Evolutionary conservation across 1,284 basidiomycete species (phyloP), one percentile per base, ranked within the genome.

Genomic region (Hemileia vastatrix): DNA sequence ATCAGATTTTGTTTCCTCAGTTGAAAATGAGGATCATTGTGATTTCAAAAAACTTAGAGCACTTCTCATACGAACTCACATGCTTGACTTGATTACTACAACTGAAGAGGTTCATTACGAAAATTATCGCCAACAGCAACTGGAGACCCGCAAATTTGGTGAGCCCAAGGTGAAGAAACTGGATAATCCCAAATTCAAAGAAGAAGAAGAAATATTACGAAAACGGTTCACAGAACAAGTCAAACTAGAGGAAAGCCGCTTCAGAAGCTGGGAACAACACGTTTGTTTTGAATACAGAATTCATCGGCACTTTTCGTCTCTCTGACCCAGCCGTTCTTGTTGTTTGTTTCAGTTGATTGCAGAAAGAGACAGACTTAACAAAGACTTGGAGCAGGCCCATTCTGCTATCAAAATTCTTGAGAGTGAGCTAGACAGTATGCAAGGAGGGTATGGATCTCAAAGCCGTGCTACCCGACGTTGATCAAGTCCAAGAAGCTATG

Each of bases 141-240:
- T 99, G 95, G 95, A 99, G 82, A 97, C 94, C 18, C 86, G 95
- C 79, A 98, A 98, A 80, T 95, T 93, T 70, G 94, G 94, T 70
- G 95, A 98, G 79, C 86, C 92, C 70, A 97, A 97, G 81, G 90
- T 95, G 71, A 94, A 92, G 84, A 97, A 96, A 81, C 82, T 93
- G 69, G 94, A 98, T 79, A 99, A 98, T 79, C 95, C 95, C 72
- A 97, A 97, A 80, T 99, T 95, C 85, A 94, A 94, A 81, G 95
- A 98, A 78, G 94, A 99, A 79, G 94, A 99, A 77, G 94, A 99
- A 78, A 82, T 85, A 67, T 83, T 98, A 67, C 82, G 94, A 73
- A 96, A 94, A 82, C 84, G 92, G 66, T 99, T 99, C 79, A 99
- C 94, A 33, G 95, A 99, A 78, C 94, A 98, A 80, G 95, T 99